Conservation (phyloP, 2,329 filamentous ascomycete species). For the Fusarium nisikadoi region DNA sequence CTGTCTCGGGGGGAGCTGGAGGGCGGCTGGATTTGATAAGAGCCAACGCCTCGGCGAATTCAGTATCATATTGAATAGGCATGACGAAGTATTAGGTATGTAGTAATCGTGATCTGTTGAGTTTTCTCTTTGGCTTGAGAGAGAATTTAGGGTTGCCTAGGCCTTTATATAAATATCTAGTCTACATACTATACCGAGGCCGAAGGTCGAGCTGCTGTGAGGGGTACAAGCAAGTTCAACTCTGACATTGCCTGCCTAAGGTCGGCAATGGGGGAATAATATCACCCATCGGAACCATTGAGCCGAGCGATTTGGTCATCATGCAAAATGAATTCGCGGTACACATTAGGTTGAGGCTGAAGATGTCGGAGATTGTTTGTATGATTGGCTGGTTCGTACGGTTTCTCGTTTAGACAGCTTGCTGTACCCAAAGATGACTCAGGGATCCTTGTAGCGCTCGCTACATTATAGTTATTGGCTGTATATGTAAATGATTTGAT, state of each 20-base stretch:
- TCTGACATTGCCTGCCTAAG: neutral
- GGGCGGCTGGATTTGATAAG: constrained; percentile 19
- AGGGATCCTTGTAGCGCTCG: neutral
- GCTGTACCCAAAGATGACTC: neutral
- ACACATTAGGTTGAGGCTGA: neutral
- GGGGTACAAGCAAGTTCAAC: neutral
- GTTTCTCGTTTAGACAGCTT: constrained; percentile 1
- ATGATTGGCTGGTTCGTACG: constrained; percentile 7
- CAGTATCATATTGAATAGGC: constrained; percentile 32
- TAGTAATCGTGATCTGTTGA: neutral
- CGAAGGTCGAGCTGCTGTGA: neutral
- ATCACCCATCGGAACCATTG: neutral
- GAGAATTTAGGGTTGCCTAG: neutral
- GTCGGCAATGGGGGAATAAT: neutral
- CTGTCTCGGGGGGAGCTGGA: constrained; percentile 7
- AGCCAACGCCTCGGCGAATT: constrained; percentile 31
- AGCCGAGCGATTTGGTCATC: neutral
- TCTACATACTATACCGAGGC: neutral
- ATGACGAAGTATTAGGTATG: neutral
- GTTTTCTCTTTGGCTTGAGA: neutral
- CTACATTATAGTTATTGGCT: neutral
- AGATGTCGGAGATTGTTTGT: neutral
- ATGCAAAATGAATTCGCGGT: neutral
- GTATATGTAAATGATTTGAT: neutral
- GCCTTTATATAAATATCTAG: constrained; percentile 8